phyloP scores from a whole-genome alignment of 1,284 basidiomycete species.

The Cutaneotrichosporon cyanovorans region DNA sequence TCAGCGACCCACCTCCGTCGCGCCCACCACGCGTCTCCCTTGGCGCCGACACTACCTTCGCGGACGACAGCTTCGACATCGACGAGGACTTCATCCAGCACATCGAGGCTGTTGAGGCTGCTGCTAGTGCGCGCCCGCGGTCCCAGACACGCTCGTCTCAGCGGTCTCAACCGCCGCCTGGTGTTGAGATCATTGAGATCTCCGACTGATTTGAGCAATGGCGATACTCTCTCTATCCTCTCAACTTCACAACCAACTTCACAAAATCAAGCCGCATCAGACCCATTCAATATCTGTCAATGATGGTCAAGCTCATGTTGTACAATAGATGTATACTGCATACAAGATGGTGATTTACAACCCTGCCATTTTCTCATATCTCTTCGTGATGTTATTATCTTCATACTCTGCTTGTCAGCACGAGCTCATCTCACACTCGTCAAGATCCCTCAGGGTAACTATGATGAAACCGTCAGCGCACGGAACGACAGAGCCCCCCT shows the following conservation, averaged over 20 bases:
- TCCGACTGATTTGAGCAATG: conserved; percentile 2
- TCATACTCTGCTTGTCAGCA: not conserved
- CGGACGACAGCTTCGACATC: conserved; percentile 8
- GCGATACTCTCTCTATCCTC: too few relatives aligned
- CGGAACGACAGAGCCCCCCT: conserved; percentile 30
- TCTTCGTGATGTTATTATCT: not conserved
- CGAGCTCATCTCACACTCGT: too few relatives aligned
- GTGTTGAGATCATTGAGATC: conserved; percentile 9
- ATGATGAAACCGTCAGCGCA: conserved; percentile 39
- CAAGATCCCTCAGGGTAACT: conserved; percentile 45
- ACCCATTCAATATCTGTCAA: too few relatives aligned
- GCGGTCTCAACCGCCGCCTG: not conserved
- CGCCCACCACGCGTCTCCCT: not conserved
- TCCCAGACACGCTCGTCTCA: not conserved
- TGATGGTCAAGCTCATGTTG: too few relatives aligned
- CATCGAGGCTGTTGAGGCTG: conserved; percentile 19
- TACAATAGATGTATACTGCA: not conserved
- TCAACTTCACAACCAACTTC: too few relatives aligned
- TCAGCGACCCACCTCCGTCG: not conserved
- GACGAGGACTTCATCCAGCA: conserved; percentile 25
- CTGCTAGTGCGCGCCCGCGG: conserved; percentile 1
- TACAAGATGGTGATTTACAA: too few relatives aligned
- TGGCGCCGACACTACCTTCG: conserved; percentile 2
- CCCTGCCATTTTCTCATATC: too few relatives aligned
- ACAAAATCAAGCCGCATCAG: too few relatives aligned